Evolutionary conservation across 1,284 basidiomycete species (phyloP), one percentile per base, ranked within the genome.

Genomic region (Sporisorium exsertum): DNA sequence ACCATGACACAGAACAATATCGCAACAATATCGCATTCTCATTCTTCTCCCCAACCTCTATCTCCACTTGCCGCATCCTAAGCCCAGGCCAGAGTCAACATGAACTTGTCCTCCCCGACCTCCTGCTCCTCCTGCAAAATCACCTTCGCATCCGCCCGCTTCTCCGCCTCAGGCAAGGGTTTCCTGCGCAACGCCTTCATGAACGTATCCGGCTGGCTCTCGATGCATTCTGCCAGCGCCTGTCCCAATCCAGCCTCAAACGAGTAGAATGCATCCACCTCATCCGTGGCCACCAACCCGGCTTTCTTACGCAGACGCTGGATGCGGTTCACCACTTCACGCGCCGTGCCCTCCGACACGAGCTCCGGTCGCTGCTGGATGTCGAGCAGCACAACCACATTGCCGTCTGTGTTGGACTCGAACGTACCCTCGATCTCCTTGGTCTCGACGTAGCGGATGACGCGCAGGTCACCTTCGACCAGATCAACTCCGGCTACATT

Each of bases 221-320:
- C 86, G 78, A 97, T 90, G 46, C 94, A 93, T n/a, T 88, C 87
- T 27, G 91, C 87, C 69, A 98, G 86, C 40, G 82, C 81, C 45
- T 77, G 58, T 33, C 92, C 91, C 29, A 89, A 84, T 20, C 91
- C 92, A 16, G 89, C 88, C 81, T 92, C 91, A 84, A 97, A 94
- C 67, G 87, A 87, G 88, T 96, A 96, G 87, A 92, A 96, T 46
- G 97, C 90, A 64, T 94, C 90, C 47, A 98, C 91, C 84, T 97
- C 94, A 86, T 99, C 97, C 13, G 94, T 95, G 27, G 95, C 92
- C 86, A 95, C 94, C 77, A 99, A 88, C 2, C 95, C 94, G 1
- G 94, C 95, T 86, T 95, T 94, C 88, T 99, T 99, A 77, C 97
- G 90, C 77, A 98, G 88, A 85, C 95, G 94, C 88, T 99, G 97